These are phyloP conservation scores for Podospora sp. DNA, from an alignment of 495 filamentous ascomycete genomes.

Conservation along the genomic window DNA sequence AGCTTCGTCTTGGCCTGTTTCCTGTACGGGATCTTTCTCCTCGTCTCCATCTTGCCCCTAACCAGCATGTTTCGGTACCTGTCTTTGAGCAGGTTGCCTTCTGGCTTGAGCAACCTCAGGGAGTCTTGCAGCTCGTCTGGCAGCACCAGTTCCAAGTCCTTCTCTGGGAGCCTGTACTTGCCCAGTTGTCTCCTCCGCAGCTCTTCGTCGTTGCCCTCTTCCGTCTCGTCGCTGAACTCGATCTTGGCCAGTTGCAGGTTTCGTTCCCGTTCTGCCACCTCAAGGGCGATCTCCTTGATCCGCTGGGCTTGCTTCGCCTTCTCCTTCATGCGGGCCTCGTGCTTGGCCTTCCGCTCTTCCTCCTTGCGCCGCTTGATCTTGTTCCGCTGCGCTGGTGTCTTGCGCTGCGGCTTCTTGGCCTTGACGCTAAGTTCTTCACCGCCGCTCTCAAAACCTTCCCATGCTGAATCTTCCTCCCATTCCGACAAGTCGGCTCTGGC, in stretches of 20 bases:
- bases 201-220: constrained; percentile 60
- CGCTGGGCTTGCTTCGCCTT: constrained; percentile 67
- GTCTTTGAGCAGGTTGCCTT: constrained; percentile 90
- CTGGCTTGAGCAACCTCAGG: constrained; percentile 82
- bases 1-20: constrained; percentile 76
- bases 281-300: constrained; percentile 65
- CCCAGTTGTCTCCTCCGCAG: constrained; percentile 77
- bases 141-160: constrained; percentile 82
- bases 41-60: constrained; percentile 81
- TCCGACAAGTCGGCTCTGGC: constrained; percentile 69
- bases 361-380: constrained; percentile 85
- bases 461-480: constrained; percentile 82
- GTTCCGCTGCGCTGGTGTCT: constrained; percentile 84
- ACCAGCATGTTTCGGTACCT: constrained; percentile 87
- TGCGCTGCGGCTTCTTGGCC: constrained; percentile 74
- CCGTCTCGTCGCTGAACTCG: constrained; percentile 47
- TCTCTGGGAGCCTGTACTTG: constrained; percentile 74
- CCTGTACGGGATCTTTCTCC: constrained; percentile 72
- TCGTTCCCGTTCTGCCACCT: constrained; percentile 61
- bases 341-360: constrained; percentile 69
- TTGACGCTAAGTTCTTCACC: constrained; percentile 64
- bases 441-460: constrained; percentile 79
- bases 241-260: constrained; percentile 41
- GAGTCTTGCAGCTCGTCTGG: constrained; percentile 94
- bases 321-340: constrained; percentile 70